Conservation (phyloP, 768 basidiomycete genomes). For the Coprinopsis cinerea region DNA sequence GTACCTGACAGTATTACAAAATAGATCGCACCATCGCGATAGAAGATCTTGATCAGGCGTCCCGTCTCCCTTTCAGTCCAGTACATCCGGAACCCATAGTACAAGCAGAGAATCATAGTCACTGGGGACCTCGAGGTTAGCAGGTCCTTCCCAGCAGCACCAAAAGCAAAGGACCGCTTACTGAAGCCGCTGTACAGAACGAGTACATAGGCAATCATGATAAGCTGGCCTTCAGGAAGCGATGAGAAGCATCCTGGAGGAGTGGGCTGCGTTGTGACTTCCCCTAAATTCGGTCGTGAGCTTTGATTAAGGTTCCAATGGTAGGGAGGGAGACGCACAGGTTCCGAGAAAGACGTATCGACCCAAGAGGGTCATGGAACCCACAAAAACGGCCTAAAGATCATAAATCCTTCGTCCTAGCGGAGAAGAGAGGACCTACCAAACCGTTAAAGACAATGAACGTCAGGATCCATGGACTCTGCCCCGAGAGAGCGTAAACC, state of each 20-base stretch:
- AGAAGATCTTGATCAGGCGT: conserved; percentile 6
- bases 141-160: no score
- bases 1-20: conserved; percentile 4
- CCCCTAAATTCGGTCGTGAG: not conserved
- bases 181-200: conserved; percentile 7
- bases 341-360: conserved; percentile 4
- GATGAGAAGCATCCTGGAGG: no score
- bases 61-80: conserved; percentile 4
- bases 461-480: not conserved
- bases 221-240: conserved; percentile 3
- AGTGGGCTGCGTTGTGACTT: not conserved
- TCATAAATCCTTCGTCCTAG: not conserved
- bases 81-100: conserved; percentile 6
- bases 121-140: not conserved
- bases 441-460: conserved; percentile 7
- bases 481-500: conserved; percentile 7
- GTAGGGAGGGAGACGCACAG: not conserved
- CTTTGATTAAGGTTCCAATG: no score
- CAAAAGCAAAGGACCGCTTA: not conserved
- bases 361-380: conserved; percentile 1
- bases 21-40: conserved; percentile 9
- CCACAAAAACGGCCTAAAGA: conserved; percentile 4
- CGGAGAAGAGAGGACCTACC: not conserved
- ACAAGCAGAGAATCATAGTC: conserved; percentile 5
- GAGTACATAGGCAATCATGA: conserved; percentile 4